A percentile compares a stretch with the other conserved stretches of the same genome.
These are phyloP conservation scores for Apiotrichum brassicae DNA, from an alignment of 1,284 basidiomycete species.

Conservation along the genomic window DNA sequence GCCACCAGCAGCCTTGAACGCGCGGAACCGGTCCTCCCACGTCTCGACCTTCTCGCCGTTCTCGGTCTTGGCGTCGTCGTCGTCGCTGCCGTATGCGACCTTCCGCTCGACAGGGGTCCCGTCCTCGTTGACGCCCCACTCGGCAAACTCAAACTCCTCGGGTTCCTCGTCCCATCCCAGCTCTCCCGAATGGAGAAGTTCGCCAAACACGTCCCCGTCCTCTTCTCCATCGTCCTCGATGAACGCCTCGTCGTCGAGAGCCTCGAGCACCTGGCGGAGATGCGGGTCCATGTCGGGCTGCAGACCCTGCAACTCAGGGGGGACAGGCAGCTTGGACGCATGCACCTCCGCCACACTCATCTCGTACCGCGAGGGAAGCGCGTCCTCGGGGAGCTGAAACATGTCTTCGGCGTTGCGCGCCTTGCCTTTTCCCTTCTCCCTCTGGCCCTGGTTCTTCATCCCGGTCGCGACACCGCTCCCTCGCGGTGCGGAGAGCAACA, in stretches of 20 bases:
- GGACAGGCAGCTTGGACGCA: conserved; percentile 62
- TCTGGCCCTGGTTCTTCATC: conserved; percentile 29
- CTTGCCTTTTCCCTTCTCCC: conserved; percentile 33
- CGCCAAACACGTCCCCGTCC: conserved; percentile 49
- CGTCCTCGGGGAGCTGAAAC: conserved; percentile 58
- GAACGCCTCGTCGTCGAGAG: conserved; percentile 92
- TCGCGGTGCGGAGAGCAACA: conserved; percentile 64
- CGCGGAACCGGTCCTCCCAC: conserved; percentile 71
- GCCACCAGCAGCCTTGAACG: conserved; percentile 56
- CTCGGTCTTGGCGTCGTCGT: conserved; percentile 38
- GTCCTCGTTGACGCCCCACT: conserved; percentile 52
- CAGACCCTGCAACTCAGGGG: conserved; percentile 77
- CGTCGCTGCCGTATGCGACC: conserved; percentile 24
- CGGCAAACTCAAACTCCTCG: conserved; percentile 61
- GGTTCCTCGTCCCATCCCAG: conserved; percentile 47
- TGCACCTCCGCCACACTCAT: conserved; percentile 60
- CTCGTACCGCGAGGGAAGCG: conserved; percentile 65
- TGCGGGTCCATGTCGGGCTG: conserved; percentile 97
- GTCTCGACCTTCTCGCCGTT: conserved; percentile 36
- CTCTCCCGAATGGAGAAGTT: conserved; percentile 54
- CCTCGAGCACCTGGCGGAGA: conserved; percentile 85
- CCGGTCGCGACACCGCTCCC: conserved; percentile 37
- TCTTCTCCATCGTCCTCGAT: conserved; percentile 60
- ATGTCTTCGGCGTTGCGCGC: conserved; percentile 28
- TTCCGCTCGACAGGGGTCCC: background rate